Percentiles rank a stretch among this genome's conserved stretches.
Evolutionary conservation across 176 grass and related monocot species (phyloP).

Genomic region (Hordeum vulgare): DNA sequence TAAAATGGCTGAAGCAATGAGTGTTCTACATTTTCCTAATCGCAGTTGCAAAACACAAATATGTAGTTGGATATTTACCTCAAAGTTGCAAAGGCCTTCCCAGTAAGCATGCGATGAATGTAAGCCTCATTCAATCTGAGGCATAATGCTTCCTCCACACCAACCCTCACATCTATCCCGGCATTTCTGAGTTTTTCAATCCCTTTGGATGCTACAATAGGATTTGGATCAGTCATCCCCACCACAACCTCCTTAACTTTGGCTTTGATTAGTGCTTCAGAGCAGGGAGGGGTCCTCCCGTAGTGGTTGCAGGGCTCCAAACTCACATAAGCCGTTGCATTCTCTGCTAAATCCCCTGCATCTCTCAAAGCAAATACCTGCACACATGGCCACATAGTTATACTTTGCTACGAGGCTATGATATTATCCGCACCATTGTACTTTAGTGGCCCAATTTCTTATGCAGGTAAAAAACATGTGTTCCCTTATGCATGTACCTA

Average conservation of each 20-base stretch:
- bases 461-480: neutral
- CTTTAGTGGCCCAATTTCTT: neutral
- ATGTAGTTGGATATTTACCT: constrained; percentile 40
- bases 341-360: constrained; percentile 65
- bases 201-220: constrained; percentile 86
- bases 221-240: constrained; percentile 92
- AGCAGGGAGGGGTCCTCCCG: constrained; percentile 82
- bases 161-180: constrained; percentile 58
- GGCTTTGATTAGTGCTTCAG: constrained; percentile 62
- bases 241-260: constrained; percentile 85
- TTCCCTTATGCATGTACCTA: neutral
- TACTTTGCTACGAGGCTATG: neutral
- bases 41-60: neutral
- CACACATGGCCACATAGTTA: constrained; percentile 21
- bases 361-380: constrained; percentile 92
- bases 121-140: constrained; percentile 69
- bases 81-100: constrained; percentile 74
- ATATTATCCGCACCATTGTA: neutral
- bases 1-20: neutral
- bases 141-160: constrained; percentile 68
- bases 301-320: constrained; percentile 93
- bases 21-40: neutral
- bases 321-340: constrained; percentile 77
- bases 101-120: constrained; percentile 73
- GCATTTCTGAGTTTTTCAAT: constrained; percentile 64